phyloP scores from a whole-genome alignment of 495 filamentous ascomycete species.

The Schizothecium vesticola region DNA sequence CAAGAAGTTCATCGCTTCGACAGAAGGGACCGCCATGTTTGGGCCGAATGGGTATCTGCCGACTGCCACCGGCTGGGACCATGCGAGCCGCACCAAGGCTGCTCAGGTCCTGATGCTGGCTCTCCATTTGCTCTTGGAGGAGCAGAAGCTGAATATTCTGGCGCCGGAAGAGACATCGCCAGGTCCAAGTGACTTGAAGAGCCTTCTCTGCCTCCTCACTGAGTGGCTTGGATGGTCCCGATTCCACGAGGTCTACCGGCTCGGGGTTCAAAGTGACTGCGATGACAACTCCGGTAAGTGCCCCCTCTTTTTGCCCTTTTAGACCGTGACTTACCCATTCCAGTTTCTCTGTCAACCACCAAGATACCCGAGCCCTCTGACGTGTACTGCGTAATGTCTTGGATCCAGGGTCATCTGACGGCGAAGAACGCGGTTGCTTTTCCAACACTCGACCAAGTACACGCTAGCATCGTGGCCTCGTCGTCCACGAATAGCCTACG shows the following conservation, averaged over 20 bases:
- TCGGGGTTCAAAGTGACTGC: slow-evolving; percentile 53
- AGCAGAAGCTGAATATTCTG: slow-evolving; percentile 74
- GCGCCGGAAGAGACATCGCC: slow-evolving; percentile 50
- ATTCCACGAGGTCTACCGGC: slow-evolving; percentile 68
- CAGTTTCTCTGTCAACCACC: slow-evolving; percentile 13
- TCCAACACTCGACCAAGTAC: slow-evolving; percentile 54
- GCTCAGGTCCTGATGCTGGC: slow-evolving; percentile 66
- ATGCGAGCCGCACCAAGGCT: slow-evolving; percentile 51
- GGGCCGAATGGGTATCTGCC: slow-evolving; percentile 57
- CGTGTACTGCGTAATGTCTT: slow-evolving; percentile 58
- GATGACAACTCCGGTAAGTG: slow-evolving; percentile 25
- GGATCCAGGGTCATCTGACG: slow-evolving; percentile 63
- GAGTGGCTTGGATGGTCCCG: slow-evolving; percentile 77
- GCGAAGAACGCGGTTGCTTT: slow-evolving; percentile 43
- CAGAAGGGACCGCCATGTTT: slow-evolving; percentile 44
- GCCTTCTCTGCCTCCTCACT: slow-evolving; percentile 72
- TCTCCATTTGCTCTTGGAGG: slow-evolving; percentile 81
- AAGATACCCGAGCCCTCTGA: slow-evolving; percentile 52
- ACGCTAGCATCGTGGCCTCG: slow-evolving; percentile 9
- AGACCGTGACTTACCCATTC: slow-evolving; percentile 12
- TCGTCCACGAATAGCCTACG: slow-evolving; percentile 7
- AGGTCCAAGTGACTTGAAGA: slow-evolving; percentile 52
- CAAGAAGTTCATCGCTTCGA: slow-evolving; percentile 54
- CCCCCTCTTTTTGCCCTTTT: background rate
- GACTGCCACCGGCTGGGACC: slow-evolving; percentile 49